phyloP scores from a whole-genome alignment of 202 grass and related monocot genomes.

The Zoysia matrella region DNA sequence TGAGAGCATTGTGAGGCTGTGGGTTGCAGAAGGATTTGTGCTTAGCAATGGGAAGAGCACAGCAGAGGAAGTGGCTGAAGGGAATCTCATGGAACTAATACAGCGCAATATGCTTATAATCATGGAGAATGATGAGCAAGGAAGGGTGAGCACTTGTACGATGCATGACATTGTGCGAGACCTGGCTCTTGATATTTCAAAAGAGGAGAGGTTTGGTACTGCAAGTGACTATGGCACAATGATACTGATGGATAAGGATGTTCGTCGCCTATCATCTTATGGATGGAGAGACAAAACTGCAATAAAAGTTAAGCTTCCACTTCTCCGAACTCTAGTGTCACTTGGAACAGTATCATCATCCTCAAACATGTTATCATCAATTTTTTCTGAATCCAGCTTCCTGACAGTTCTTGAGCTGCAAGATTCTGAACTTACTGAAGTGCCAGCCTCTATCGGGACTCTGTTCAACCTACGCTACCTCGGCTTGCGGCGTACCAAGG shows the following conservation, averaged over 20 bases:
- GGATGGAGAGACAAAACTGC: background rate
- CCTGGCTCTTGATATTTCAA: slow-evolving; percentile 30
- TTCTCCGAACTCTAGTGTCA: slow-evolving; percentile 41
- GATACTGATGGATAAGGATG: slow-evolving; percentile 1
- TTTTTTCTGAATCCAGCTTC: slow-evolving; percentile 36
- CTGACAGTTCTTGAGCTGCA: slow-evolving; percentile 42
- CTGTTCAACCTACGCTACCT: slow-evolving; percentile 62
- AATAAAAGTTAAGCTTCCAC: slow-evolving; percentile 3
- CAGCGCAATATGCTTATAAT: background rate
- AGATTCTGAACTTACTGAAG: slow-evolving; percentile 20
- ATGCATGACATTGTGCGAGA: slow-evolving; percentile 59
- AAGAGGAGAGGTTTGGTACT: slow-evolving; percentile 43
- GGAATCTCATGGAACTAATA: too few relatives aligned
- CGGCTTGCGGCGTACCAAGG: slow-evolving; percentile 49
- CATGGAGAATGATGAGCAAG: slow-evolving; percentile 30
- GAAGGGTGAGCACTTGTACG: slow-evolving; percentile 37
- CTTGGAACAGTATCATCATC: background rate
- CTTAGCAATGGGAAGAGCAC: background rate
- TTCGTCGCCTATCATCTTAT: slow-evolving; percentile 43
- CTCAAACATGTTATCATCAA: slow-evolving; percentile 5
- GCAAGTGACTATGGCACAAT: background rate
- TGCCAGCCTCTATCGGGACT: slow-evolving; percentile 41
- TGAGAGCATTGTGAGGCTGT: slow-evolving; percentile 49
- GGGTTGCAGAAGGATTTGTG: slow-evolving; percentile 58
- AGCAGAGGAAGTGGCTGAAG: too few relatives aligned